phyloP scores from a whole-genome alignment of 805 yeast genomes.

The Ogataea thermomethanolica region DNA sequence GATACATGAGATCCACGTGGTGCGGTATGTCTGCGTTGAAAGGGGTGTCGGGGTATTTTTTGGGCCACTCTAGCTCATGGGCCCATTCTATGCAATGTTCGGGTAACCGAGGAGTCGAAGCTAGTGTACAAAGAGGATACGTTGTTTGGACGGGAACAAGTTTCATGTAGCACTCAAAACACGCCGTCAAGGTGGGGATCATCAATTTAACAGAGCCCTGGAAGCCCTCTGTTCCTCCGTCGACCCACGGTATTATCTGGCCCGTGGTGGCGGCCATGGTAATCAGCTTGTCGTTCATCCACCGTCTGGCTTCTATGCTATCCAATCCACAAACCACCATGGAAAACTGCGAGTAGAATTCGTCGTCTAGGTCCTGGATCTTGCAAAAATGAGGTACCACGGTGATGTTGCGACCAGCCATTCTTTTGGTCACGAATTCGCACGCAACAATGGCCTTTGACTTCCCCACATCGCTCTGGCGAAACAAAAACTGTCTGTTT shows the following conservation, averaged over 20 bases:
- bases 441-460: conserved; percentile 69
- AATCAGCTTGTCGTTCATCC: conserved; percentile 74
- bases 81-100: conserved; percentile 96
- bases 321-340: conserved; percentile 86
- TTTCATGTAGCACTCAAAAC: conserved; percentile 88
- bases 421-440: conserved; percentile 45
- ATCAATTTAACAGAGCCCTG: conserved; percentile 88
- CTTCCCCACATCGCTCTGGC: conserved; percentile 57
- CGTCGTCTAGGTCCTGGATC: conserved; percentile 59
- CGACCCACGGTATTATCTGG: conserved; percentile 66
- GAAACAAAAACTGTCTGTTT: conserved; percentile 71
- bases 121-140: conserved; percentile 90
- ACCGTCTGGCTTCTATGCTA: conserved; percentile 83
- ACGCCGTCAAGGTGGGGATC: conserved; percentile 78
- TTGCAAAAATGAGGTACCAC: conserved; percentile 59
- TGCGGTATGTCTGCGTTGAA: conserved; percentile 69
- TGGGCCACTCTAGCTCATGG: conserved; percentile 70
- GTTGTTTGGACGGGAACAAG: conserved; percentile 62
- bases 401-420: conserved; percentile 25
- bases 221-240: conserved; percentile 95
- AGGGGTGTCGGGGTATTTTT: conserved; percentile 39
- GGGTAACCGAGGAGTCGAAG: conserved; percentile 89
- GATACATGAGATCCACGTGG: conserved; percentile 62
- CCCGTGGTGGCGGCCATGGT: conserved; percentile 52
- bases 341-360: conserved; percentile 64